Conservation (phyloP, 2,329 filamentous ascomycete species). For the Talaromyces sp. region DNA sequence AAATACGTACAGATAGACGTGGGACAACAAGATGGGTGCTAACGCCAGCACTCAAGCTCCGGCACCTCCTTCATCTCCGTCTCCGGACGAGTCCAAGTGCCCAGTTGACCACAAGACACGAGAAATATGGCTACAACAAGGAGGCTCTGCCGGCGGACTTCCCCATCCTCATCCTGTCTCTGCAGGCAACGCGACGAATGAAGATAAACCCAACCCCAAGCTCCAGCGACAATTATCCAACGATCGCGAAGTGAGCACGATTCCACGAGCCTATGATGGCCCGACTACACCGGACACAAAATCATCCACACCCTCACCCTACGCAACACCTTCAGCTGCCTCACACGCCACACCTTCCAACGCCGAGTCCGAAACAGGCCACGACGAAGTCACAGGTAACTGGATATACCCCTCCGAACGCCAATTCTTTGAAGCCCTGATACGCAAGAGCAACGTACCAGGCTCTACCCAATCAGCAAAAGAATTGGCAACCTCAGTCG, state of each 20-base stretch:
- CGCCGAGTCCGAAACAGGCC: slow-evolving; percentile 72
- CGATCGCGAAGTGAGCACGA: slow-evolving; percentile 73
- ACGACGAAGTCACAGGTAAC: slow-evolving; percentile 69
- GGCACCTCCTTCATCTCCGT: slow-evolving; percentile 17
- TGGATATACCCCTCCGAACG: slow-evolving; percentile 97
- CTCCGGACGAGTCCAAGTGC: slow-evolving; percentile 53
- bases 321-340: slow-evolving; percentile 17
- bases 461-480: slow-evolving; percentile 42
- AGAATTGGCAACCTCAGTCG: slow-evolving; percentile 68
- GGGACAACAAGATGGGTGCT: slow-evolving; percentile 34
- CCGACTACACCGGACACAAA: slow-evolving; percentile 23
- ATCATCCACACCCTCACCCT: slow-evolving; percentile 23
- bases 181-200: slow-evolving; percentile 23
- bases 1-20: neutral
- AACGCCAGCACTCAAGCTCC: slow-evolving; percentile 34
- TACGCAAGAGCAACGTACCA: slow-evolving; percentile 79
- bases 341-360: slow-evolving; percentile 58
- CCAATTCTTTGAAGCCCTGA: slow-evolving; percentile 98
- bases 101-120: slow-evolving; percentile 89
- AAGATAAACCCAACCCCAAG: slow-evolving; percentile 27
- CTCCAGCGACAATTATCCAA: slow-evolving; percentile 54
- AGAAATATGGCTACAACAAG: slow-evolving; percentile 72
- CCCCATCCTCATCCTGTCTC: slow-evolving; percentile 31
- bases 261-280: slow-evolving; percentile 60
- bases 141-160: slow-evolving; percentile 33